Evolutionary conservation across 768 basidiomycete species (phyloP).

Genomic region (Termitomyces sp.): DNA sequence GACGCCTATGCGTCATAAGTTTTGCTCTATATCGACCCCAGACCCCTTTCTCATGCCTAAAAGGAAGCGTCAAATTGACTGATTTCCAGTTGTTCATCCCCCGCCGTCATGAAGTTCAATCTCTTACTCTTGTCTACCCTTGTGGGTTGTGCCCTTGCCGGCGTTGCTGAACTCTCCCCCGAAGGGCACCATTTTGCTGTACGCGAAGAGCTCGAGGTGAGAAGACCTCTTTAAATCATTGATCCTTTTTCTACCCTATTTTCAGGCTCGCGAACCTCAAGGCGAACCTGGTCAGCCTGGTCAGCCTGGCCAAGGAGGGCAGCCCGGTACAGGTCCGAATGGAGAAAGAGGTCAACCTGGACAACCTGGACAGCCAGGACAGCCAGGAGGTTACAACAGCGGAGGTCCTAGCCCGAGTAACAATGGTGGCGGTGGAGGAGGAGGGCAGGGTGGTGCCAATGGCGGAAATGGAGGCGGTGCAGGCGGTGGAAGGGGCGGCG

Average conservation of each 20-base stretch:
- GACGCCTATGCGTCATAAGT: constrained; percentile 7
- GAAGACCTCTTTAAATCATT: background rate
- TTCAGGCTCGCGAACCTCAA: constrained; percentile 3
- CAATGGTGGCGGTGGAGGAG: constrained; percentile 3
- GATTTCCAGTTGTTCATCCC: background rate
- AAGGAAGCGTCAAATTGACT: background rate
- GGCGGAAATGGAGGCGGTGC: constrained; percentile 4
- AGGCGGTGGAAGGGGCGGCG: background rate
- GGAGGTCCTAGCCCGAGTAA: background rate
- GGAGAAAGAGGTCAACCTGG: constrained; percentile 9
- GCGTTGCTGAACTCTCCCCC: background rate
- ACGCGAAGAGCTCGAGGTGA: background rate
- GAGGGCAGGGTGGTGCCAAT: background rate
- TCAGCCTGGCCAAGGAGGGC: constrained; percentile 6
- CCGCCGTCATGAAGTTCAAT: constrained; percentile 6
- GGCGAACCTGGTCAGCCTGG: constrained; percentile 10
- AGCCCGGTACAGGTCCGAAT: constrained; percentile 1
- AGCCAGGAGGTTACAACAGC: constrained; percentile 5
- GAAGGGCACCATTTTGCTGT: background rate
- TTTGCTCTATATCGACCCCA: constrained; percentile 2
- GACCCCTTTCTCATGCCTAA: constrained; percentile 9
- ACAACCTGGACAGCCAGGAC: constrained; percentile 10
- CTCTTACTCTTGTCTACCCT: constrained; percentile 7
- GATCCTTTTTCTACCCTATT: background rate
- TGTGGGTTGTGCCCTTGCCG: constrained; percentile 6